phyloP scores from a whole-genome alignment of 805 yeast genomes.

The Blastobotrys mokoenaii region DNA sequence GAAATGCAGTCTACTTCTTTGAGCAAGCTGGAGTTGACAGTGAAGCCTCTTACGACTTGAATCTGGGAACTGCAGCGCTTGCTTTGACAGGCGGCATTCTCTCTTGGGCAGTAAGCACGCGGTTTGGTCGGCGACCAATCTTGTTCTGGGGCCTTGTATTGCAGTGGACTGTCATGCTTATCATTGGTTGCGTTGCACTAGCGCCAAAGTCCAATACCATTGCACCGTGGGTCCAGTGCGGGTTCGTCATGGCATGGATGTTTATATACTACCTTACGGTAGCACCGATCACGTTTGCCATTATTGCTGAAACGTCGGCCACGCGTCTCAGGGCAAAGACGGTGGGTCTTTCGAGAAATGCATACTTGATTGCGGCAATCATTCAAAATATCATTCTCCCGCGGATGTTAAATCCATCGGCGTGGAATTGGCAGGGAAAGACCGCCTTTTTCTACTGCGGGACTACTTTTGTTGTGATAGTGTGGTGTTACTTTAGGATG shows the following conservation, averaged over 20 bases:
- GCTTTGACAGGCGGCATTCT: conserved; percentile 36
- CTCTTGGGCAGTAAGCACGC: conserved; percentile 8
- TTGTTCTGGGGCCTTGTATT: conserved; percentile 10
- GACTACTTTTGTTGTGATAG: conserved; percentile 23
- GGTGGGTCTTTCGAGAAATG: conserved; percentile 32
- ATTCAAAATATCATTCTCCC: conserved; percentile 28
- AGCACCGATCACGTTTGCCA: conserved; percentile 36
- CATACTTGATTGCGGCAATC: conserved; percentile 21
- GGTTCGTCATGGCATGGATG: conserved; percentile 37
- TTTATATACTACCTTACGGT: conserved; percentile 36
- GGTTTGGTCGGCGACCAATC: conserved; percentile 10
- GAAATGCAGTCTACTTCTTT: conserved; percentile 38
- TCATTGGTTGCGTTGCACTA: conserved; percentile 12
- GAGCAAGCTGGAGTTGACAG: conserved; percentile 29
- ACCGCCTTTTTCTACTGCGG: conserved; percentile 35
- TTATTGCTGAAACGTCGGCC: conserved; percentile 36
- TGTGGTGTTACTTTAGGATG: conserved; percentile 42
- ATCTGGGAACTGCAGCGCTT: conserved; percentile 37
- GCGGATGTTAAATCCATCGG: conserved; percentile 38
- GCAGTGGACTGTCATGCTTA: conserved; percentile 4
- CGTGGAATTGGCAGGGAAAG: conserved; percentile 39
- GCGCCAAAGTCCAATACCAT: conserved; percentile 10
- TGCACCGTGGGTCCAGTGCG: conserved; percentile 27
- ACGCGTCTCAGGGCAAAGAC: conserved; percentile 35
- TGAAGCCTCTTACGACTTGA: conserved; percentile 35